phyloP scores from a whole-genome alignment of 1,139 yeast species.

The Geotrichum reessii region DNA sequence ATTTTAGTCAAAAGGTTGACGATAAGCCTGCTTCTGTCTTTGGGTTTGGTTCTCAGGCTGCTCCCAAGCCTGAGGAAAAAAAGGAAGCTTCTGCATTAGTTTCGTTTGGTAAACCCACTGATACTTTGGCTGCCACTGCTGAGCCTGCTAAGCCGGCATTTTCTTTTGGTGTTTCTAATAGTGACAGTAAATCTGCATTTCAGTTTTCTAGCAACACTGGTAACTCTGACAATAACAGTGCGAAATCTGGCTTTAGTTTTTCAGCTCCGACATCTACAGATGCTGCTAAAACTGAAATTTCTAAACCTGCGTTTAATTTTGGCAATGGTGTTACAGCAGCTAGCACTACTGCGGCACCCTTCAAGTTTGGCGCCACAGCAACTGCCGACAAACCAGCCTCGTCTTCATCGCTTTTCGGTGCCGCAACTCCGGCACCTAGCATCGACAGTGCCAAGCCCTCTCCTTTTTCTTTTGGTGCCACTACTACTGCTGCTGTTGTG shows the following conservation, averaged over 20 bases:
- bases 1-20: conserved; percentile 13
- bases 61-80: background rate
- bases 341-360: conserved; percentile 6
- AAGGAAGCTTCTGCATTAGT: background rate
- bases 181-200: too few relatives aligned
- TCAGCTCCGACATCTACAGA: conserved; percentile 22
- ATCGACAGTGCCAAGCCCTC: background rate
- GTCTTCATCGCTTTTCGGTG: conserved; percentile 24
- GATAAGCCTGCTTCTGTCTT: conserved; percentile 5
- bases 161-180: background rate
- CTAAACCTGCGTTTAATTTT: conserved; percentile 23
- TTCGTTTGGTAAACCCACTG: background rate
- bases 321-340: conserved; percentile 17
- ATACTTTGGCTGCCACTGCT: conserved; percentile 13
- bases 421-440: conserved; percentile 4
- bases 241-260: conserved; percentile 18
- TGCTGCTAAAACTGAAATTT: conserved; percentile 9
- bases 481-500: background rate
- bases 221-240: background rate
- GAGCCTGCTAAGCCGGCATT: conserved; percentile 17
- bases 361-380: conserved; percentile 17
- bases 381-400: conserved; percentile 22
- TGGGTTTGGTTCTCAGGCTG: background rate
- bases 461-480: too few relatives aligned
- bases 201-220: too few relatives aligned